A percentile compares a stretch with the other conserved stretches of the same genome.
These are phyloP conservation scores for Asterella californica DNA, from an alignment of 225 moss, liverwort and hornwort species.

Conservation along the genomic window DNA sequence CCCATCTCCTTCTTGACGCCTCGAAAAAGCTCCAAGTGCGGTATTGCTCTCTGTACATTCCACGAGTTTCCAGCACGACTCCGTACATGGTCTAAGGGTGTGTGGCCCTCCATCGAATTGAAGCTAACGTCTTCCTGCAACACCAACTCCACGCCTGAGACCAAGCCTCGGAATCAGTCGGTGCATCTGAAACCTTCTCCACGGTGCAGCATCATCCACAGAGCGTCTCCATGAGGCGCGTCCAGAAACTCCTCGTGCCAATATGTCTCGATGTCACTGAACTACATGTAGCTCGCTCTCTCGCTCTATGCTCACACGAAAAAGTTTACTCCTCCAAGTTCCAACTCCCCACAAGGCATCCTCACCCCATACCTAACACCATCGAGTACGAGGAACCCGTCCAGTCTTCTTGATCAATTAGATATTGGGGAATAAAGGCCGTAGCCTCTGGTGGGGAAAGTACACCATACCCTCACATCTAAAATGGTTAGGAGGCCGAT, in stretches of 20 bases:
- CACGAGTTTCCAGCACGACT: background rate
- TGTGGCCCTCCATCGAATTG: constrained; percentile 8
- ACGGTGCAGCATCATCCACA: background rate
- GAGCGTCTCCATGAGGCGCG: background rate
- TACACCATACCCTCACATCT: background rate
- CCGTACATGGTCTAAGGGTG: background rate
- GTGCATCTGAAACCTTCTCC: background rate
- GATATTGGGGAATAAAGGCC: background rate
- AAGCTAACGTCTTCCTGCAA: background rate
- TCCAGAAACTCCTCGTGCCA: too few species aligned
- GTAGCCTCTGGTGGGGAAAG: background rate
- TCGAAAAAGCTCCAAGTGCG: constrained; percentile 10
- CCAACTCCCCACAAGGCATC: background rate
- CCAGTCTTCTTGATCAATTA: background rate
- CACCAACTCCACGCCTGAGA: background rate
- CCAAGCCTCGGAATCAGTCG: background rate
- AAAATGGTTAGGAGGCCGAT: background rate
- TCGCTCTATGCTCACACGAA: background rate
- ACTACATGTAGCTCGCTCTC: too few species aligned
- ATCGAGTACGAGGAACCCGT: background rate
- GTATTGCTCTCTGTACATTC: background rate
- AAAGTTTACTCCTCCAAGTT: background rate
- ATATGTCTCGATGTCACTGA: too few species aligned
- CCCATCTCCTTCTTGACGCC: constrained; percentile 24
- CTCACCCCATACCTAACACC: background rate